A percentile compares a stretch with the other conserved stretches of the same genome.
Conservation (phyloP, 2,329 filamentous ascomycete genomes). For the Colletotrichum sp. region DNA sequence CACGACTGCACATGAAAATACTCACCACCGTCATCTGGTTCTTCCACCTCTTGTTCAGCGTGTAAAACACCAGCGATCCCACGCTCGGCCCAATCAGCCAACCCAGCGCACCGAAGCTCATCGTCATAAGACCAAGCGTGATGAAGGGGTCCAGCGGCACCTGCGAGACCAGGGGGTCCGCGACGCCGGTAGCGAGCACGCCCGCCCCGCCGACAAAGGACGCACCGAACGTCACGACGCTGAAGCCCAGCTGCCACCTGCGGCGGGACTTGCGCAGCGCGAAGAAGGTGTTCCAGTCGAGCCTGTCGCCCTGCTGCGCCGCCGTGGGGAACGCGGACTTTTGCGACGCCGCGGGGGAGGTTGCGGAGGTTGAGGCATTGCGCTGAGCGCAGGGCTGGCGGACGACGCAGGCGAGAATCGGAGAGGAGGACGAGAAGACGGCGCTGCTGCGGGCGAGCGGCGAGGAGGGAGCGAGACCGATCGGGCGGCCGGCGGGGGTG, state of each 20-base stretch:
- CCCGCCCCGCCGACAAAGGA: slow-evolving; percentile 68
- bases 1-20: slow-evolving; percentile 19
- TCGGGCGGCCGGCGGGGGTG: slow-evolving; percentile 9
- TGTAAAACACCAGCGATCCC: slow-evolving; percentile 80
- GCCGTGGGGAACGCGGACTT: slow-evolving; percentile 18
- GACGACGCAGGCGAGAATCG: slow-evolving; percentile 26
- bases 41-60: slow-evolving; percentile 74
- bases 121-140: slow-evolving; percentile 79
- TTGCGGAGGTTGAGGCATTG: slow-evolving; percentile 15
- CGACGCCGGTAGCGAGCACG: slow-evolving; percentile 72
- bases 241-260: slow-evolving; percentile 81
- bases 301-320: slow-evolving; percentile 32
- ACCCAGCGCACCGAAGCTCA: slow-evolving; percentile 78
- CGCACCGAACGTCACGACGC: slow-evolving; percentile 66
- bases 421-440: slow-evolving; percentile 21
- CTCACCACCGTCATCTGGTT: slow-evolving; percentile 73
- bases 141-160: slow-evolving; percentile 89
- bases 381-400: slow-evolving; percentile 20
- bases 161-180: slow-evolving; percentile 73
- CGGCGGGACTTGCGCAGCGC: slow-evolving; percentile 85
- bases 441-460: slow-evolving; percentile 15
- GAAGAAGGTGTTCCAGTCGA: slow-evolving; percentile 94
- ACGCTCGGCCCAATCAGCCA: slow-evolving; percentile 88
- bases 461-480: slow-evolving; percentile 10
- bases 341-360: slow-evolving; percentile 12